Base-by-base conservation (phyloP, 225 moss, liverwort and hornwort species). In the Antitrichia curtipendula region DNA sequence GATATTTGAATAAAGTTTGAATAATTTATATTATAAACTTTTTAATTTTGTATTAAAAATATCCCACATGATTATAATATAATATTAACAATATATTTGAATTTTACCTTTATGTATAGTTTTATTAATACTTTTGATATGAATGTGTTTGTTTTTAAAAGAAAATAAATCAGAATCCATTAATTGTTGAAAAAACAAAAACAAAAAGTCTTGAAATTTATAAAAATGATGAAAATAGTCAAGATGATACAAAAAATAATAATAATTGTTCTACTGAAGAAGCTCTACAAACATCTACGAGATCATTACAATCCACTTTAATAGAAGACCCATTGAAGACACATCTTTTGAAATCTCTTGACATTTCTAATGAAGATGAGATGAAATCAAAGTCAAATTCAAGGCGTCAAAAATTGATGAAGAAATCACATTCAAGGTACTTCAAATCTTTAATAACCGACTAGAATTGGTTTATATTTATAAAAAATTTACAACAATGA, bases 371-470 rank as follows among this genome's bases (percentile, higher is more conserved):
- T n/a, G 58, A 85, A 11, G 64, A 85, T 38, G 63, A 36, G 6
- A 20, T 13, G 18, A 63, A 41, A 84, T 57, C 17, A 54, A 81
- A 73, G 25, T 85, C 13, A 10, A 71, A 73, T 43, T 59, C 31
- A 59, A 82, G 31, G 27, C 28, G 2, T 43, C 72, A 0, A 21
- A 82, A 85, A 64, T 65, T 78, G 4, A 12, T 89, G 7, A 91
- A 65, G 22, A 89, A 82, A 73, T 4, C 58, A 72, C 2, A n/a
- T 58, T 82, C n/a, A 58, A 87, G 89, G 91, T 91, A 87, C 56
- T 40, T 62, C 23, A 23, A 75, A 75, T 50, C 13, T 20, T 15
- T 32, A 32, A 34, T 34, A 29, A 6, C 4, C 13, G 47, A 28
- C 8, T 3, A 10, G 2, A 53, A 64, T 11, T 56, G 1, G 0